These are phyloP conservation scores for Pythium aphanidermatum DNA, from an alignment of 352 stramenopile genomes.

Conservation along the genomic window DNA sequence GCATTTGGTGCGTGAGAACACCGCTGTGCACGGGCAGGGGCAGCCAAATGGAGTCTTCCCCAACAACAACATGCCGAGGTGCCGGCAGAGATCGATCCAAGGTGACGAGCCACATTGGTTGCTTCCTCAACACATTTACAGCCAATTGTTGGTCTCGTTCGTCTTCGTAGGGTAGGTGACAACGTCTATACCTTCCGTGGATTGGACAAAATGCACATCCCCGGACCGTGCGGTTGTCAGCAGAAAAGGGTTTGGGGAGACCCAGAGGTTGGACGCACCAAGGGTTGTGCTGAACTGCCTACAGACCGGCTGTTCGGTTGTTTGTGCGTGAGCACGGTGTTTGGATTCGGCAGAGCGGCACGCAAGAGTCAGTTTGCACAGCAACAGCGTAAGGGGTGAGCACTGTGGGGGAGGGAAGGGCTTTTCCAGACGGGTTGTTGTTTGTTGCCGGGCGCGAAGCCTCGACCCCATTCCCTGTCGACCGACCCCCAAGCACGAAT, in stretches of 20 bases:
- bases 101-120: too few species aligned
- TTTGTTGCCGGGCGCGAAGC: background rate
- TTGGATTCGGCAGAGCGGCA: slow-evolving; percentile 16
- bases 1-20: slow-evolving; percentile 14
- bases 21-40: background rate
- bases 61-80: too few species aligned
- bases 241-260: too few species aligned
- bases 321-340: background rate
- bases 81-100: too few species aligned
- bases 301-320: slow-evolving; percentile 17
- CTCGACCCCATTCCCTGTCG: slow-evolving; percentile 9
- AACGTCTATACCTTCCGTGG: too few species aligned
- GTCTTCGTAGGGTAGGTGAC: too few species aligned
- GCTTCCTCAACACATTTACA: too few species aligned
- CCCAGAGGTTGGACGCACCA: background rate
- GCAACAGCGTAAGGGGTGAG: background rate
- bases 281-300: slow-evolving; percentile 3
- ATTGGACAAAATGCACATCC: too few species aligned
- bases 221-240: too few species aligned
- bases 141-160: too few species aligned
- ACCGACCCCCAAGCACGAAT: background rate
- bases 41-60: too few species aligned
- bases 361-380: slow-evolving; percentile 20
- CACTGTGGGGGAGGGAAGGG: background rate
- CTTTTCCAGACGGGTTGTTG: background rate